A percentile compares a stretch with the other conserved stretches of the same genome.
Conservation (phyloP, 805 yeast genomes). For the Candida pseudofarinosa region DNA sequence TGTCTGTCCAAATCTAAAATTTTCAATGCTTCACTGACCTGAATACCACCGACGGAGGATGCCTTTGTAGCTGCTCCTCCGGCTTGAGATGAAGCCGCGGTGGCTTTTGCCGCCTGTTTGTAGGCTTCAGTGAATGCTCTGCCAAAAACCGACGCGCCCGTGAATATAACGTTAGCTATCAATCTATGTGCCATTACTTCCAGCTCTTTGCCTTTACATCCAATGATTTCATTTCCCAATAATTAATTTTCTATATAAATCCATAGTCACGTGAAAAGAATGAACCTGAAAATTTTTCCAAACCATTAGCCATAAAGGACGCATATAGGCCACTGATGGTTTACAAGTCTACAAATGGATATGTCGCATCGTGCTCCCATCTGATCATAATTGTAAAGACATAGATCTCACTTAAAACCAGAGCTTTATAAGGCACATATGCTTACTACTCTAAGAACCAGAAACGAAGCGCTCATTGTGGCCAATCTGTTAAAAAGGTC, state of each 20-base stretch:
- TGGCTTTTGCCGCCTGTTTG: constrained; percentile 91
- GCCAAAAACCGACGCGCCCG: constrained; percentile 95
- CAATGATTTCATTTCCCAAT: not conserved
- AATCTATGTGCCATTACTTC: constrained; percentile 79
- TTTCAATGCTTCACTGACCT: constrained; percentile 86
- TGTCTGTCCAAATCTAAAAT: constrained; percentile 73
- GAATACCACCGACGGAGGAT: constrained; percentile 68
- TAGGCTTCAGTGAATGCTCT: constrained; percentile 96
- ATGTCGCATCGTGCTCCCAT: constrained; percentile 55
- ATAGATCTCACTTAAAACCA: constrained; percentile 14
- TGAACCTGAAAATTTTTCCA: constrained; percentile 1
- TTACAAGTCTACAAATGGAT: constrained; percentile 13
- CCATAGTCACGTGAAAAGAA: constrained; percentile 2
- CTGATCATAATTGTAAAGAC: constrained; percentile 25
- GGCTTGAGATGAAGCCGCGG: constrained; percentile 65
- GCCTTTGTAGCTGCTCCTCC: constrained; percentile 37
- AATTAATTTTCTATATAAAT: not conserved
- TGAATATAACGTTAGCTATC: constrained; percentile 79
- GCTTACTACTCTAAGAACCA: constrained; percentile 61
- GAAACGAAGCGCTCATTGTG: constrained; percentile 72
- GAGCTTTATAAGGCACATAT: constrained; percentile 26
- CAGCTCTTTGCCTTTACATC: not conserved
- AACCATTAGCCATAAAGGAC: not conserved
- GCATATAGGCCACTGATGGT: not conserved
- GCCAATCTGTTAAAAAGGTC: constrained; percentile 72